Evolutionary conservation across 1,139 yeast species (phyloP), one percentile per base, ranked within the genome.

Genomic region (Magnusiomyces fungicola): DNA sequence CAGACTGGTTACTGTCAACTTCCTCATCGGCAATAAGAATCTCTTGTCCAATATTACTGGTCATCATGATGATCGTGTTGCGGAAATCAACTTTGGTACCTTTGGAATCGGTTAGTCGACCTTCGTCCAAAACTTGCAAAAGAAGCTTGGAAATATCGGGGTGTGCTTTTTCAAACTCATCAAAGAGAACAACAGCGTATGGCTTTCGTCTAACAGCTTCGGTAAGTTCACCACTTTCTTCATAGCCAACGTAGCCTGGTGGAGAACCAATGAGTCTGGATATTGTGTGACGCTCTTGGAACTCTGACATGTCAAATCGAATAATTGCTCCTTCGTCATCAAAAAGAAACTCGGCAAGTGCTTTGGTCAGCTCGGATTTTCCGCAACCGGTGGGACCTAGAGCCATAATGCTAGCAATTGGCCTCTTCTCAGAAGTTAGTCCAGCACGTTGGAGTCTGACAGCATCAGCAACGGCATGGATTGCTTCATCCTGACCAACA

Each of bases 351-450:
- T 88, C 89, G 1, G 97, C 96, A 53, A 92, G 75, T 0, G 94
- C 81, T 66, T 92, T 92, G 6, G 97, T 89, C 49, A 92, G 74
- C 65, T 90, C 97, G 0, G 98, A 92, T 67, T 92, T 92, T 69
- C 98, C 98, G 0, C 97, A 90, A 69, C 98, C 98, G 0, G 97
- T 90, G 39, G 97, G 97, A 19, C 98, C 98, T 57, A 92, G 72
- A 67, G 92, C 92, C 83, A 92, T 83, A 66, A 92, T 92, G 50
- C 95, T 85, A 1, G 97, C 97, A 61, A 90, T 90, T 2, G 98
- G 98, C 53, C 97, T 78, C 66, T 85, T 85, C 55, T 88, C 96
- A 64, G 87, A 84, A 3, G 97, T 90, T 51, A 92, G 76, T 0
- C 98, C 98, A 0, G 98, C 98, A 60, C 98, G 78, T 66, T 92